phyloP scores from a whole-genome alignment of 202 grass and related monocot genomes.

The Dendrocalamus latiflorus region DNA sequence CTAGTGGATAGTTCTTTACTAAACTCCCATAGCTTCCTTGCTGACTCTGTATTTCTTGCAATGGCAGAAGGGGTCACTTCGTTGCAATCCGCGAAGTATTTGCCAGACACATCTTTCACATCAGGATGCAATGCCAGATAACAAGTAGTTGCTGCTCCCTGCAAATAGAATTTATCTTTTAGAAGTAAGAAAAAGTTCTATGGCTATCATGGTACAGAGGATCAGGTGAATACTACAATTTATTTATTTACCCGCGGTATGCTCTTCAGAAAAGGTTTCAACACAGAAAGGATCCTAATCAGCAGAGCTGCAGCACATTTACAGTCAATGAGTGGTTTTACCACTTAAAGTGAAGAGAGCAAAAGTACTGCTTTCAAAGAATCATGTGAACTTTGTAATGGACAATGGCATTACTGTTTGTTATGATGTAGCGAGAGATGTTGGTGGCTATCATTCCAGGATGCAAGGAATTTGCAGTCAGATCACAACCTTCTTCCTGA shows the following conservation, averaged over 20 bases:
- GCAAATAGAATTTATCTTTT: conserved; percentile 1
- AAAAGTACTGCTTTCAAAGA: background rate
- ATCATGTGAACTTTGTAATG: background rate
- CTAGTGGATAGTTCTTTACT: conserved; percentile 52
- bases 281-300: conserved; percentile 15
- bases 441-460: conserved; percentile 73
- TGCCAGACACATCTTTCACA: conserved; percentile 64
- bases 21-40: conserved; percentile 61
- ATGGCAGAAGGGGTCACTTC: conserved; percentile 38
- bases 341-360: conserved; percentile 1
- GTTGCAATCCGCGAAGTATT: conserved; percentile 68
- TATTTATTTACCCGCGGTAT: conserved; percentile 51
- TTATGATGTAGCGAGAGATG: conserved; percentile 39
- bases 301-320: conserved; percentile 34
- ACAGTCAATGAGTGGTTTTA: background rate
- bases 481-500: conserved; percentile 77
- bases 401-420: conserved; percentile 43
- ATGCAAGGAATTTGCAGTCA: conserved; percentile 83
- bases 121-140: conserved; percentile 78
- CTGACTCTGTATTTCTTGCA: conserved; percentile 56
- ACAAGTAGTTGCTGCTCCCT: conserved; percentile 89
- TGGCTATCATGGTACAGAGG: background rate
- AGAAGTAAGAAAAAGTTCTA: too few species aligned
- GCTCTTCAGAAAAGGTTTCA: conserved; percentile 49
- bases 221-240: background rate